Base-by-base conservation (phyloP, 305 asterid species). In the Fraxinus paxiana region DNA sequence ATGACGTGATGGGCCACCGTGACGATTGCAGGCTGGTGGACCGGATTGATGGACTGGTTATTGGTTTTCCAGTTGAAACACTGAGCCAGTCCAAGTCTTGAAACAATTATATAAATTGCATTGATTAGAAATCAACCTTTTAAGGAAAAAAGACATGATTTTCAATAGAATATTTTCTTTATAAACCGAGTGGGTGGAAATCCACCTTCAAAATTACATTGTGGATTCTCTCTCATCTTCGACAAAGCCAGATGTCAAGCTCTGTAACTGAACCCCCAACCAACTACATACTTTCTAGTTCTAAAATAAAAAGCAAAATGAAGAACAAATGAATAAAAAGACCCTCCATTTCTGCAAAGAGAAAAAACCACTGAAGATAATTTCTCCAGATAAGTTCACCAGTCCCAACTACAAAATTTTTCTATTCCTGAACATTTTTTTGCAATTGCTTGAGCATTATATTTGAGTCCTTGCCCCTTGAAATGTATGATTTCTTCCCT, bases 351-450 rank as follows among this genome's bases (percentile, higher is more conserved):
- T 90, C 84, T 43, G 86, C 87, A 80, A 80, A 85, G 13, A 63
- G 81, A 63, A 77, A 71, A 59, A 82, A 63, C 76, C 73, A 76
- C 56, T 48, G 80, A 70, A 84, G 59, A 37, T 82, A 80, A 80
- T 83, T 80, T 85, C 87, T 88, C 84, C 90, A 88, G 83, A 91
- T 20, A 89, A 86, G 89, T 85, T 88, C 84, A 85, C 34, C 81
- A 82, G 83, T 87, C 90, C 86, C 90, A 90, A 82, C 97, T 93
- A 92, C 97, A 89, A 89, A 94, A 91, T 81, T 87, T 90, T 86
- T 90, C 96, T 89, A 83, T 82, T 79, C 48, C 86, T 80, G 84
- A 80, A 85, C 81, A 22, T 18, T 20, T 59, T 67, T 69, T 31
- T 30, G 78, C 82, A 86, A 77, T 80, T 82, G 81, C 88, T 38